Conservation (phyloP, 2,329 filamentous ascomycete genomes). For the Arthrobotrys iridis region DNA sequence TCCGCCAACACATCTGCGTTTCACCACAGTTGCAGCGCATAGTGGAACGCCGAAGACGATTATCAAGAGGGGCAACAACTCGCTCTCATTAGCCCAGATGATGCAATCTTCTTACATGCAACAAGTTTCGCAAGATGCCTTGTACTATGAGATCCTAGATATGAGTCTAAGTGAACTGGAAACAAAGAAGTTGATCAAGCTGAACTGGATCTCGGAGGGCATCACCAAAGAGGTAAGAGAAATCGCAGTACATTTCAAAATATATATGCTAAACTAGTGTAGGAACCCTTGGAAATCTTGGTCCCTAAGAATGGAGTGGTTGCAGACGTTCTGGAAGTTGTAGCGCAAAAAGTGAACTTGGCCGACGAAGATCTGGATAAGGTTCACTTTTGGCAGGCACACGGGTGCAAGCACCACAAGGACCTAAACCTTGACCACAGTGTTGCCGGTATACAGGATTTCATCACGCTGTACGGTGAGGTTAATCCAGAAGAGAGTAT, state of each 20-base stretch:
- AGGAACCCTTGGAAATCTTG: conserved; percentile 83
- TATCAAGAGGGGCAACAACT: conserved; percentile 75
- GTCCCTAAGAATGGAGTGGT: conserved; percentile 87
- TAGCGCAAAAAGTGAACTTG: conserved; percentile 83
- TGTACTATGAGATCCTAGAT: conserved; percentile 93
- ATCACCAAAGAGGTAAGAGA: conserved; percentile 82
- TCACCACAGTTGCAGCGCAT: conserved; percentile 82
- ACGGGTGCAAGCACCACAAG: conserved; percentile 83
- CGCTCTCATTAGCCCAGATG: conserved; percentile 78
- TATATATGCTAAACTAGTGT: conserved; percentile 55
- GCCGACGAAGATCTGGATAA: conserved; percentile 77
- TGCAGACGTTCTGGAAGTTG: conserved; percentile 76
- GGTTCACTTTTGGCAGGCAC: conserved; percentile 83
- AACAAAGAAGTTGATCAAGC: conserved; percentile 85
- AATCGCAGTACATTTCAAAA: not conserved
- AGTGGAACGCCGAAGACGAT: conserved; percentile 79
- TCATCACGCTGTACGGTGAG: conserved; percentile 82
- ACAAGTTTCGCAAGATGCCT: conserved; percentile 77
- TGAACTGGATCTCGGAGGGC: conserved; percentile 87
- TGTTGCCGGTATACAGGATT: conserved; percentile 87
- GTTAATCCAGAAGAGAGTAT: conserved; percentile 76
- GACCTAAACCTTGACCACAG: conserved; percentile 75
- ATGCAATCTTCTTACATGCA: conserved; percentile 77
- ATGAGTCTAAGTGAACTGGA: conserved; percentile 94
- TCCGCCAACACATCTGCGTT: conserved; percentile 86